Base-by-base conservation (phyloP, 2,329 filamentous ascomycete species). In the Exophiala spinifera region DNA sequence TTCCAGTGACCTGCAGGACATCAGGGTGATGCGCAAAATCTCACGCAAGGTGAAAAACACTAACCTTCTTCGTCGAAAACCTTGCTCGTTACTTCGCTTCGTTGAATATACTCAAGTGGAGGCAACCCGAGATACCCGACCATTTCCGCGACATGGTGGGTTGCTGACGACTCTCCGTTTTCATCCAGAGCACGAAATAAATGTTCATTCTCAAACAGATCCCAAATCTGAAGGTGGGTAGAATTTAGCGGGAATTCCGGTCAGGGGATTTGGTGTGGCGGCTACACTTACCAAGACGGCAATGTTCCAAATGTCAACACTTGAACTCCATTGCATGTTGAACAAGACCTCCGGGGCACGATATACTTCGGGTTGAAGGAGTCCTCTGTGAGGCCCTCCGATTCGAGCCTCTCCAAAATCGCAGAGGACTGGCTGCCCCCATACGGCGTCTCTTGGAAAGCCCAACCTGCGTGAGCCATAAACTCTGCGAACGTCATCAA, bases 231-330 rank as follows among this genome's bases (percentile, higher is more conserved):
- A 36, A 36, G 33, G 8, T 3, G 7, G 15, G 36, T n/a, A 15
- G 11, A 39, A 8, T 31, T 4, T 31, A 4, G 28, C 28, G 28
- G 28, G 3, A 8, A 31, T 31, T 31, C 2, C 10, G 10, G 28
- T 25, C 23, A 25, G 23, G 8, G 23, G 46, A 49, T 14, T 11
- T 11, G 11, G 36, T 20, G 20, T 7, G 17, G 10, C 6, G 6
- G 17, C 11, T n/a, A 44, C 14, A 25, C 62, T 49, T 34, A 68
- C 65, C 51, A 67, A 46, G 51, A 63, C 53, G 13, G 47, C 67
- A n/a, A 67, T 56, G 46, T 63, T 67, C 66, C 67, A 69, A 7
- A 68, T 64, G 50, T 68, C 63, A 36, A 66, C 62, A 40, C 57
- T 61, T 11, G 57, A 59, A 25, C 60, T 59, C 67, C 65, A 69